phyloP scores from a whole-genome alignment of 202 grass and related monocot genomes.

The Setaria italica region DNA sequence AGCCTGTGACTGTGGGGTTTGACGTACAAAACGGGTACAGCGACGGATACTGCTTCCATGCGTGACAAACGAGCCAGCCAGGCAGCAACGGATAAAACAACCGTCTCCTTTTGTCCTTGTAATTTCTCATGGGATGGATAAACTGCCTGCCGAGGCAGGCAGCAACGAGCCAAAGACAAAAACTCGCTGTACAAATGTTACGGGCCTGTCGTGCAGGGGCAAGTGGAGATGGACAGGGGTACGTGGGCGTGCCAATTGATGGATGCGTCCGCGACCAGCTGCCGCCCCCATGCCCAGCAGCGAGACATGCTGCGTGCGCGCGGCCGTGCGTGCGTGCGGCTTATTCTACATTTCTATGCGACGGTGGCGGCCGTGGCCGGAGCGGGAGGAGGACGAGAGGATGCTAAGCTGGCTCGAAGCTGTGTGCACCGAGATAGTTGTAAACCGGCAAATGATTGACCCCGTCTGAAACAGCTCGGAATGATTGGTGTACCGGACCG shows the following conservation, averaged over 20 bases:
- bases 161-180: background rate
- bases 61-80: constrained; percentile 30
- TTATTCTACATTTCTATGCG: background rate
- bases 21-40: background rate
- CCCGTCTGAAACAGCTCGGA: background rate
- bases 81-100: background rate
- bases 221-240: constrained; percentile 16
- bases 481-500: constrained; percentile 14
- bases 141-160: background rate
- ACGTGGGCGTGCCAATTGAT: constrained; percentile 29
- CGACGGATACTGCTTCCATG: background rate
- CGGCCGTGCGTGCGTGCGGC: background rate
- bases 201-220: background rate
- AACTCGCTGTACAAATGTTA: background rate
- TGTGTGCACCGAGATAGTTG: background rate
- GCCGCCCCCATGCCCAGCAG: constrained; percentile 10
- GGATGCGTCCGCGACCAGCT: constrained; percentile 12
- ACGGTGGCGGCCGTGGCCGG: background rate
- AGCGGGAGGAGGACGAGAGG: background rate
- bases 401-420: background rate
- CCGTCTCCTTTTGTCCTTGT: background rate
- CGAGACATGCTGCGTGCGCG: constrained; percentile 7
- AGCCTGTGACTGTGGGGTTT: background rate
- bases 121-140: background rate
- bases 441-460: constrained; percentile 21